Evolutionary conservation across 345 rosid species (phyloP).

Genomic region (Euphorbia tirucalli): DNA sequence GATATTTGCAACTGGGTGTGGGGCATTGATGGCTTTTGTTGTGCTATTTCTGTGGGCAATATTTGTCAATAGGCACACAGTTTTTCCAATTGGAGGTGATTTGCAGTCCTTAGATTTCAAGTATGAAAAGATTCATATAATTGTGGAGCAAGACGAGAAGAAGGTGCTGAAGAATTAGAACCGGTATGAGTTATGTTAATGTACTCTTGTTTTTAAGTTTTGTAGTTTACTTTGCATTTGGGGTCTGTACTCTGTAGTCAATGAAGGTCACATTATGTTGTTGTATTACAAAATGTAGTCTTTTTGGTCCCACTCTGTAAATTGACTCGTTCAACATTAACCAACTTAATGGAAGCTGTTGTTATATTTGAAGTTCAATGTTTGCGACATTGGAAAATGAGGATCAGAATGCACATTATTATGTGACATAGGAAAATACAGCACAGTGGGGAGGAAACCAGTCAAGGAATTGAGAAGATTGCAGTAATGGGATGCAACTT

Average conservation of each 20-base stretch:
- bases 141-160: conserved; percentile 27
- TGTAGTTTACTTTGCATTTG: conserved; percentile 11
- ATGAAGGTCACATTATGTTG: conserved; percentile 6
- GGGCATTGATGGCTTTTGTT: conserved; percentile 40
- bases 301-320: not conserved
- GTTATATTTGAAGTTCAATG: too few species aligned
- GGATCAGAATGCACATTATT: too few species aligned
- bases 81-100: conserved; percentile 21
- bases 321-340: too few species aligned
- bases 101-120: conserved; percentile 29
- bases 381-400: too few species aligned
- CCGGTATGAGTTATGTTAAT: not conserved
- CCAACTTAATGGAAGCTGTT: too few species aligned
- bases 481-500: too few species aligned
- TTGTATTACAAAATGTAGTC: not conserved
- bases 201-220: conserved; percentile 5
- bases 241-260: not conserved
- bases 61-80: conserved; percentile 28
- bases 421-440: too few species aligned
- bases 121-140: conserved; percentile 43
- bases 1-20: conserved; percentile 42
- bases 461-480: too few species aligned
- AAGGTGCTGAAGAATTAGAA: conserved; percentile 17
- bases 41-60: conserved; percentile 38
- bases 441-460: too few species aligned